phyloP scores from a whole-genome alignment of 345 rosid genomes.

The Corymbia maculata region DNA sequence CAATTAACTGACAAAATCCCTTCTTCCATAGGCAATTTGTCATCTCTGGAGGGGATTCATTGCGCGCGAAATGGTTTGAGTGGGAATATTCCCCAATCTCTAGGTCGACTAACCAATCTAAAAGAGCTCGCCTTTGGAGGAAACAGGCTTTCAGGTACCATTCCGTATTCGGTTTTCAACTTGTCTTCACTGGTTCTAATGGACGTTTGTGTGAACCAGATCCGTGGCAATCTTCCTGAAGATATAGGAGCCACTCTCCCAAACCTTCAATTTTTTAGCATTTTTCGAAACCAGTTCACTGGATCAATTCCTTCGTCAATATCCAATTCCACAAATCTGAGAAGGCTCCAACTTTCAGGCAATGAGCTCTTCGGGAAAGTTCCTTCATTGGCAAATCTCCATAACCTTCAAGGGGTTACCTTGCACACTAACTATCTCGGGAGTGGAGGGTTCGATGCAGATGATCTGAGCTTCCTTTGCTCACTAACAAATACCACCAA shows the following conservation, averaged over 20 bases:
- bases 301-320: neutral
- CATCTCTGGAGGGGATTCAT: neutral
- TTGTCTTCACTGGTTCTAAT: neutral
- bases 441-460: neutral
- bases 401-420: neutral
- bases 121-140: rapidly evolving
- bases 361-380: constrained; percentile 2
- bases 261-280: neutral
- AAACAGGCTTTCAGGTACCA: constrained; percentile 1
- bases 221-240: constrained; percentile 9
- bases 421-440: neutral
- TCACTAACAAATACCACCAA: neutral
- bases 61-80: neutral
- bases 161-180: constrained; percentile 18
- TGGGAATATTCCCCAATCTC: neutral
- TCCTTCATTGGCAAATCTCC: constrained; percentile 1
- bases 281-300: neutral
- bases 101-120: neutral
- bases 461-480: constrained; percentile 5
- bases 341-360: neutral
- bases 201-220: neutral
- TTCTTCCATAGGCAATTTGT: neutral
- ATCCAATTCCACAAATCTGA: constrained; percentile 1
- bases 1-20: neutral
- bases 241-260: constrained; percentile 3